Base-by-base conservation (phyloP, 2,329 filamentous ascomycete genomes). In the Fusarium newnesense region DNA sequence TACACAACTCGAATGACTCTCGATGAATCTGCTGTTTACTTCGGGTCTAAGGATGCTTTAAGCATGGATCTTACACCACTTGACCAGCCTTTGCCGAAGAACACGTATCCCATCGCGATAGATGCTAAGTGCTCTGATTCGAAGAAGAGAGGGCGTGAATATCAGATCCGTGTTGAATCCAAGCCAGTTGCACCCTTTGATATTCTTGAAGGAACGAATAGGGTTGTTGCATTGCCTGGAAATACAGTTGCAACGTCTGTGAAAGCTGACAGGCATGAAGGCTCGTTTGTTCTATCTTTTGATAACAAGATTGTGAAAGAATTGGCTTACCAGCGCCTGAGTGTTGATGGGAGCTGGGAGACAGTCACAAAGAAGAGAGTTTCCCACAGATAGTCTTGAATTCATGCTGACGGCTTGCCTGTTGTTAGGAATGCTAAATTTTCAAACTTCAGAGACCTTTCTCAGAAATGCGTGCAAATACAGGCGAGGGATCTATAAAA, bases 1-100 rank as follows among this genome's bases (percentile, higher is more conserved):
- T 82, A 80, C 64, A 79, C 79, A 1, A 82, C 80, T 8, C 79
- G 80, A 21, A 77, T 82, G 79, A 74, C 43, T 7, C 72, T 82
- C 3, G 57, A 79, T 24, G 67, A 75, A 3, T 64, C 66, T 6
- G 70, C 62, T 7, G 53, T 79, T 4, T 73, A 71, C 32, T 69
- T 79, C 13, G 79, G 79, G 5, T 77, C 77, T 4, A 58, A 81
- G 11, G 44, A 76, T 67, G 79, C 77, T 13, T 68, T 82, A 16
- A 75, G 53, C 52, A 81, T 79, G 78, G 62, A 76, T 12, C 53
- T 82, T 13, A 81, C 79, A 12, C 40, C 79, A 19, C 46, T 75
- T 3, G 79, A 82, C n/a, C 80, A 82, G 40, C 72, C 75, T 19
- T 52, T 82, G 9, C 80, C 80, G 4, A 64, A 64, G 47, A 64